phyloP scores from a whole-genome alignment of 371 early-diverging fungal species.

The Syncephalastrum monosporum region DNA sequence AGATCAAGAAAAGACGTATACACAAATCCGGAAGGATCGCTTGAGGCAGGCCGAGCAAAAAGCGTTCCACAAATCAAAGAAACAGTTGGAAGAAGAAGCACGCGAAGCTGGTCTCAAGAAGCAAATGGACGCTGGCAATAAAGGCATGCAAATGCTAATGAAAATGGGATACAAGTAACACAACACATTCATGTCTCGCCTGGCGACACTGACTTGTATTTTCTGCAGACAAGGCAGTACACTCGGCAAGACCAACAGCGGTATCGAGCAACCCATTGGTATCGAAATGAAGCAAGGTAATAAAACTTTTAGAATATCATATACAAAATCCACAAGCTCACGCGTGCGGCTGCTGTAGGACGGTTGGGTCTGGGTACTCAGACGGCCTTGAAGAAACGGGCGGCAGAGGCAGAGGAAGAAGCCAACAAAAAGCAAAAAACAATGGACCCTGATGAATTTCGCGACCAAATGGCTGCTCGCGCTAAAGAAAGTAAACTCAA shows the following conservation, averaged over 20 bases:
- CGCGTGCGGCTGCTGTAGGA: background rate
- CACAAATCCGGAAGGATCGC: conserved; percentile 46
- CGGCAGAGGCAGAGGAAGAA: conserved; percentile 38
- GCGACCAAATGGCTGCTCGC: conserved; percentile 29
- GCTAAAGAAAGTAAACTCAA: conserved; percentile 28
- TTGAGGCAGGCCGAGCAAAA: conserved; percentile 46
- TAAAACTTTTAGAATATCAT: background rate
- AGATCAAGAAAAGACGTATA: conserved; percentile 36
- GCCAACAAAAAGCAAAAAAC: conserved; percentile 22
- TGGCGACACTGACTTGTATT: background rate
- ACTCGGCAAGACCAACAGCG: conserved; percentile 28
- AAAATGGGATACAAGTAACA: conserved; percentile 71
- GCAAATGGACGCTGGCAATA: conserved; percentile 51
- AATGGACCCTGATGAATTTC: conserved; percentile 40
- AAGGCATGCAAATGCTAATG: conserved; percentile 69
- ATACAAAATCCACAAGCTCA: background rate
- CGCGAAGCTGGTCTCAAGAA: conserved; percentile 52
- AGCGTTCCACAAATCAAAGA: conserved; percentile 45
- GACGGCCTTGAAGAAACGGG: conserved; percentile 29
- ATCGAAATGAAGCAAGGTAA: conserved; percentile 46
- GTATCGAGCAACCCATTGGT: conserved; percentile 44
- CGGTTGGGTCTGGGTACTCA: conserved; percentile 49
- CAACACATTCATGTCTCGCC: background rate
- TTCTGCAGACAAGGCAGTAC: conserved; percentile 47
- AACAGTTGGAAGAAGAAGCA: conserved; percentile 48